Conservation (phyloP, 2,329 filamentous ascomycete species). For the Epicoccum sorghinum region DNA sequence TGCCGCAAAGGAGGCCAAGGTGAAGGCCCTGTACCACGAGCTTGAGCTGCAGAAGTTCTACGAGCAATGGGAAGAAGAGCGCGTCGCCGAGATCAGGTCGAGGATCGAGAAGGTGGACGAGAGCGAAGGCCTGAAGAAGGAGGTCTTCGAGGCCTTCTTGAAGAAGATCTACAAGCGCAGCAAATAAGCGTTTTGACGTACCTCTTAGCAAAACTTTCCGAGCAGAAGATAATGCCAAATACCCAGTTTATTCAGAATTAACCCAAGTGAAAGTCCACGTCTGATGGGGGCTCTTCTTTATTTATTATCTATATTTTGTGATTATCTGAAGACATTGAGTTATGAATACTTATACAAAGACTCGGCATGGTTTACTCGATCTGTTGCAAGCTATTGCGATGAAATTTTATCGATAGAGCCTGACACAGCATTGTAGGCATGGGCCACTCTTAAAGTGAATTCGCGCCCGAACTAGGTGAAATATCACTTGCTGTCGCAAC, state of each 20-base stretch:
- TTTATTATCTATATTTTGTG: too few relatives aligned
- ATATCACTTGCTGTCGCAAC: too few relatives aligned
- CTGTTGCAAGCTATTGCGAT: too few relatives aligned
- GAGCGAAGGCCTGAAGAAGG: slow-evolving; percentile 85
- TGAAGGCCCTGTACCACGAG: slow-evolving; percentile 90
- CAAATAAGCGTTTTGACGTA: slow-evolving; percentile 65
- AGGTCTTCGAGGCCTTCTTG: slow-evolving; percentile 86
- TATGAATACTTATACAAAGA: too few relatives aligned
- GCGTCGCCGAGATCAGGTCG: slow-evolving; percentile 75
- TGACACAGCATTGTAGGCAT: too few relatives aligned
- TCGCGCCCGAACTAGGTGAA: too few relatives aligned
- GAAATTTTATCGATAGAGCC: too few relatives aligned
- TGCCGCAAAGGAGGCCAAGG: slow-evolving; percentile 75
- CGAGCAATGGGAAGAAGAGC: slow-evolving; percentile 86
- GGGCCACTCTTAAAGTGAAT: too few relatives aligned
- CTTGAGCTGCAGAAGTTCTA: slow-evolving; percentile 83
- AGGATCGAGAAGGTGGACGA: slow-evolving; percentile 85
- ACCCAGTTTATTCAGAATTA: neutral
- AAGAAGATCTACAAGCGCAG: slow-evolving; percentile 97
- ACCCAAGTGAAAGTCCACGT: too few relatives aligned
- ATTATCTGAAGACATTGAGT: too few relatives aligned
- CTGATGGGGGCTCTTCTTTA: too few relatives aligned
- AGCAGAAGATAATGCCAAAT: neutral
- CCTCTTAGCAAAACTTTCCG: neutral
- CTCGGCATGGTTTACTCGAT: too few relatives aligned